Conservation (phyloP, 2,329 filamentous ascomycete species). For the Epichloe uncinata region DNA sequence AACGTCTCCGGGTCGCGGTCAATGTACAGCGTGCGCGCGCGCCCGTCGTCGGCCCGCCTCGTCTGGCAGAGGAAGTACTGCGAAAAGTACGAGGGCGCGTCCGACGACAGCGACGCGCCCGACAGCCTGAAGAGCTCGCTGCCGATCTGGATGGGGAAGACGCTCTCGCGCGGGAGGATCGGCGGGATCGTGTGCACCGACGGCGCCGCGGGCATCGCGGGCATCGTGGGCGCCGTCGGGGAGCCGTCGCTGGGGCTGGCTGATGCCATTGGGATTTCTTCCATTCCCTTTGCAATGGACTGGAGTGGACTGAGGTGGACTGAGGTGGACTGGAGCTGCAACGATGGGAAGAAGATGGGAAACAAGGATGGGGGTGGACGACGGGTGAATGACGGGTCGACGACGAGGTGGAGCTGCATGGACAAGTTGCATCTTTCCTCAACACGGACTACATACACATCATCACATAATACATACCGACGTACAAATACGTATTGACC, state of each 20-base stretch:
- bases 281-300: too few relatives aligned
- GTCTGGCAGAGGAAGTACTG: conserved; percentile 83
- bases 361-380: too few relatives aligned
- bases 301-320: too few relatives aligned
- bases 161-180: conserved; percentile 55
- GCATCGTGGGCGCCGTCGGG: background rate
- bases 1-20: conserved; percentile 87
- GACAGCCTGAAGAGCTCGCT: conserved; percentile 60
- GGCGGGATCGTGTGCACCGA: conserved; percentile 35
- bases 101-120: conserved; percentile 58
- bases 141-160: conserved; percentile 64
- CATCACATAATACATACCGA: too few relatives aligned
- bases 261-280: conserved; percentile 10
- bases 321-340: too few relatives aligned
- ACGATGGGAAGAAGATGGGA: too few relatives aligned
- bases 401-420: too few relatives aligned
- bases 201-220: conserved; percentile 21
- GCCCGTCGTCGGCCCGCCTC: conserved; percentile 44
- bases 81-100: conserved; percentile 92
- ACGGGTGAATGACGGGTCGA: too few relatives aligned
- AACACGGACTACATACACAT: too few relatives aligned
- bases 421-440: too few relatives aligned
- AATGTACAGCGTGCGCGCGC: conserved; percentile 78
- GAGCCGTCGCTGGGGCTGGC: conserved; percentile 14
- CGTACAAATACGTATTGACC: too few relatives aligned